Conservation (phyloP, 179 eudicot genomes). For the Patellifolia procumbens region DNA sequence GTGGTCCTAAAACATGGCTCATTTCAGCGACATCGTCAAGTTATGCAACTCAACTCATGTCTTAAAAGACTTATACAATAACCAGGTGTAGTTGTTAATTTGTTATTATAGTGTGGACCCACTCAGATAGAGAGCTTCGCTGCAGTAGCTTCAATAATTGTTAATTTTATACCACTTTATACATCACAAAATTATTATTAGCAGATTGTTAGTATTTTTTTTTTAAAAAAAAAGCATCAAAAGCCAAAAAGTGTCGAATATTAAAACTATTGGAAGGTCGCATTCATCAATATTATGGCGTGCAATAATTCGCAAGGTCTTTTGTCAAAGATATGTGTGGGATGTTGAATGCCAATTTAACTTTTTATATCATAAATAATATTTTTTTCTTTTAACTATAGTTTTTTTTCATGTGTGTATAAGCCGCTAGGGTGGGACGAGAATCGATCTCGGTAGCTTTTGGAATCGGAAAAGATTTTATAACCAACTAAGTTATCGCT, state of each 20-base stretch:
- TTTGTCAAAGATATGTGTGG: constrained; percentile 19
- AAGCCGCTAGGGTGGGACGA: too few species aligned
- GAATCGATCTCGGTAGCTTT: too few species aligned
- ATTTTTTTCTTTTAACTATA: too few species aligned
- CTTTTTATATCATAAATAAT: too few species aligned
- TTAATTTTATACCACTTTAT: too few species aligned
- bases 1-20: background rate
- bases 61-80: background rate
- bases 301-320: background rate
- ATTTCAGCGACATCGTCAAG: background rate
- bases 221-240: too few species aligned
- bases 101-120: constrained; percentile 2
- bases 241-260: background rate
- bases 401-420: too few species aligned
- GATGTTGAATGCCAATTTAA: background rate
- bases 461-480: too few species aligned
- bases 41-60: constrained; percentile 13
- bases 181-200: too few species aligned
- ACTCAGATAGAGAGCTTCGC: constrained; percentile 1
- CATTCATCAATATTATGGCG: background rate
- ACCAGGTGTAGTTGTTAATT: too few species aligned
- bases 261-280: background rate
- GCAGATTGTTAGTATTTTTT: too few species aligned
- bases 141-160: background rate
- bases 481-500: too few species aligned